Percentiles rank a stretch among this genome's conserved stretches.
These are phyloP conservation scores for Ceratobasidium sp. DNA, from an alignment of 1,284 basidiomycete genomes.

Conservation along the genomic window DNA sequence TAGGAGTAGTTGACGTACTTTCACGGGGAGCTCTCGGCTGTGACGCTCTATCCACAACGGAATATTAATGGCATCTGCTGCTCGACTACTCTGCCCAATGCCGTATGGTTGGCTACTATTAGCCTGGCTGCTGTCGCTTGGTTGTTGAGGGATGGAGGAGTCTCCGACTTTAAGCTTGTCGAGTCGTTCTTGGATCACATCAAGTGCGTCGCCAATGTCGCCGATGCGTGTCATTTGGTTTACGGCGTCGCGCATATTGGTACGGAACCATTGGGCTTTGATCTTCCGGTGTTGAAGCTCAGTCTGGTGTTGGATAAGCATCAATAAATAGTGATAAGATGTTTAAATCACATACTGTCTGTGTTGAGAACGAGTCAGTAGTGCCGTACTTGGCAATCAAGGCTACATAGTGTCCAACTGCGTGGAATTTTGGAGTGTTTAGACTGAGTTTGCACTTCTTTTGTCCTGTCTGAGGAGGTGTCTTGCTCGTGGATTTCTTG, in stretches of 20 bases:
- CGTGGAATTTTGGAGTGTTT: conserved; percentile 58
- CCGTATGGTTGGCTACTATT: conserved; percentile 38
- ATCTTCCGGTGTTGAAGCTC: conserved; percentile 50
- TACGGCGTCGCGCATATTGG: conserved; percentile 46
- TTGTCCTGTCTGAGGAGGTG: not conserved
- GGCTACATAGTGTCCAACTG: conserved; percentile 56
- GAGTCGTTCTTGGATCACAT: conserved; percentile 40
- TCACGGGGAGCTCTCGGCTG: conserved; percentile 50
- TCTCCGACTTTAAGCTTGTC: conserved; percentile 1
- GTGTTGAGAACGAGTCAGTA: conserved; percentile 59
- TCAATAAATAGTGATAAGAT: too few relatives aligned
- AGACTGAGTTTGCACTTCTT: conserved; percentile 53
- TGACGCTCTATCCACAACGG: conserved; percentile 48
- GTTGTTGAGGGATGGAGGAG: not conserved
- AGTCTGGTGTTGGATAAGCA: conserved; percentile 20
- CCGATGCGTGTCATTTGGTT: conserved; percentile 50
- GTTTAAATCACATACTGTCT: conserved; percentile 52
- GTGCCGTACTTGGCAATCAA: conserved; percentile 57
- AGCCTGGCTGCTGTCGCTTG: conserved; percentile 2
- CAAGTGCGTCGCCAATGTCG: conserved; percentile 30
- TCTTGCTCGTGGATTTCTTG: not conserved
- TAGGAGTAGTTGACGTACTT: conserved; percentile 48
- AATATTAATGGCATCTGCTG: conserved; percentile 50
- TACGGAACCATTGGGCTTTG: conserved; percentile 50
- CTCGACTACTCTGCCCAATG: conserved; percentile 45